Evolutionary conservation across 176 grass and related monocot species (phyloP).

Genomic region (Rhynchospora breviuscula): DNA sequence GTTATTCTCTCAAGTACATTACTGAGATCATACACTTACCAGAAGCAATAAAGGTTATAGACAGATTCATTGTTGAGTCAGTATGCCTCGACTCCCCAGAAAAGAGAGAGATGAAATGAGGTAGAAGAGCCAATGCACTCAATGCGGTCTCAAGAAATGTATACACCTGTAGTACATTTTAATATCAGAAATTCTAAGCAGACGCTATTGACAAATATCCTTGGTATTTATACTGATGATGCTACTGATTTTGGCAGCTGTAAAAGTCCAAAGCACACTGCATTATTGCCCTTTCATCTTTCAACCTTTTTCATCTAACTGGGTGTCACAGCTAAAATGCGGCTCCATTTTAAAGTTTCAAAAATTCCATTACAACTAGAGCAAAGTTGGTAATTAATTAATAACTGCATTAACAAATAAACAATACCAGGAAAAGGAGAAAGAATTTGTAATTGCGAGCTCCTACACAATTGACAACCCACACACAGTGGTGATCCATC

Average conservation of each 20-base stretch:
- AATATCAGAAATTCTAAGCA: not conserved
- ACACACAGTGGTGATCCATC: conserved; percentile 98
- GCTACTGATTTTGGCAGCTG: not conserved
- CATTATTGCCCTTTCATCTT: not conserved
- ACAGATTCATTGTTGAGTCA: conserved; percentile 51
- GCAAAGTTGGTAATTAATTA: not conserved
- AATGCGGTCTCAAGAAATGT: conserved; percentile 63
- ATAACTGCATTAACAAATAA: not conserved
- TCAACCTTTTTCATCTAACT: not conserved
- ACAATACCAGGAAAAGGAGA: conserved; percentile 89
- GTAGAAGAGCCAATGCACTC: conserved; percentile 56
- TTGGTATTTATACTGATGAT: not conserved
- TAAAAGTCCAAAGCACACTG: not conserved
- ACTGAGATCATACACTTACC: conserved; percentile 34
- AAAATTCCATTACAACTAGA: conserved; percentile 7
- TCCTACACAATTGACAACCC: conserved; percentile 91
- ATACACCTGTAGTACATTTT: conserved; percentile 41
- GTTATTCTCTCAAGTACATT: not conserved
- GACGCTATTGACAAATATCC: not conserved
- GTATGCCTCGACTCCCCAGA: conserved; percentile 44
- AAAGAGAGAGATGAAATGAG: conserved; percentile 67
- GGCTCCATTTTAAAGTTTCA: not conserved
- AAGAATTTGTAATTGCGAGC: conserved; percentile 87
- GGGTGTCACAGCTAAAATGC: not conserved
- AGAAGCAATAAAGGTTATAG: conserved; percentile 71